Percentiles rank a stretch among this genome's conserved stretches.
phyloP scores from a whole-genome alignment of 306 rosid species.

The Prunus armeniaca region DNA sequence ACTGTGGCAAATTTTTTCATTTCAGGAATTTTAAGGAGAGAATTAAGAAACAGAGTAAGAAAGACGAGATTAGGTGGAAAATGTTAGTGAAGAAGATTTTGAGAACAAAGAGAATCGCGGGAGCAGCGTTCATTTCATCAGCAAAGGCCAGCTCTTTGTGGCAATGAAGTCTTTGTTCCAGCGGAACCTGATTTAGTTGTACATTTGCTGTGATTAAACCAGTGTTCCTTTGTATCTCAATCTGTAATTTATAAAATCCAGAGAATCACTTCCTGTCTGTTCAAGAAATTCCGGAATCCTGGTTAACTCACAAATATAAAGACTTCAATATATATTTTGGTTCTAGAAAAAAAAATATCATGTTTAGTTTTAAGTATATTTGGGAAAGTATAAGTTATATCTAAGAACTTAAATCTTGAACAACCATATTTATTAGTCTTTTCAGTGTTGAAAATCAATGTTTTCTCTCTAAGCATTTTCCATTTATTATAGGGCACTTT shows the following conservation, averaged over 20 bases:
- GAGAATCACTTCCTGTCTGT: conserved; percentile 22
- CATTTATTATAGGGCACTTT: too few species aligned
- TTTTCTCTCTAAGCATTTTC: too few species aligned
- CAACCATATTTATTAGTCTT: too few species aligned
- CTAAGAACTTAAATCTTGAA: too few species aligned
- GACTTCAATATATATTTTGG: background rate
- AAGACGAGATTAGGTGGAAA: conserved; percentile 79
- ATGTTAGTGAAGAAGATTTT: conserved; percentile 64
- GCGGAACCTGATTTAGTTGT: background rate
- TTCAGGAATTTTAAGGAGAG: conserved; percentile 81
- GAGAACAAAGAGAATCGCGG: conserved; percentile 53
- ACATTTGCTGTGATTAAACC: background rate
- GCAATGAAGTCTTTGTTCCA: conserved; percentile 10
- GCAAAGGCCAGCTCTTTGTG: conserved; percentile 20
- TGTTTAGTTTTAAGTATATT: background rate
- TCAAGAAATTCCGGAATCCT: background rate
- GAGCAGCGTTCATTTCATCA: conserved; percentile 47
- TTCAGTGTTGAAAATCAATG: too few species aligned
- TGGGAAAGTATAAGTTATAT: background rate
- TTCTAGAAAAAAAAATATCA: background rate
- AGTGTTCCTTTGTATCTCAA: background rate
- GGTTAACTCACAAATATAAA: background rate
- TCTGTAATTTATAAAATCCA: conserved; percentile 9
- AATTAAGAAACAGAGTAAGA: conserved; percentile 65
- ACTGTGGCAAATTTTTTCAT: conserved; percentile 12